Percentiles rank a stretch among this genome's conserved stretches.
Evolutionary conservation across 306 rosid genomes (phyloP).

Genomic region (Macrotyloma uniflorum): DNA sequence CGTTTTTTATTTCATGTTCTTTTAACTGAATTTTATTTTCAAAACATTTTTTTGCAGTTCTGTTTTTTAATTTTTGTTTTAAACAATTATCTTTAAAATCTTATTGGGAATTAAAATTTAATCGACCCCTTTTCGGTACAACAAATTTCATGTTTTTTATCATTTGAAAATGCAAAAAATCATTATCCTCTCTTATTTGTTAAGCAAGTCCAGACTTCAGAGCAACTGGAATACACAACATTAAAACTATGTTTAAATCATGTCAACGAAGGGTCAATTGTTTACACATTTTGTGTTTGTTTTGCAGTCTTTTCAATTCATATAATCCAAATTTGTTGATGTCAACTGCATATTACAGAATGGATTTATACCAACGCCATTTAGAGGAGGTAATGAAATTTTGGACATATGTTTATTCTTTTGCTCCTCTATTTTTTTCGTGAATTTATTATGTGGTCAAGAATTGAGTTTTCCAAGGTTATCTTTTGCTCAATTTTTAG

Average conservation of each 20-base stretch:
- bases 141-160: background rate
- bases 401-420: conserved; percentile 29
- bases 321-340: conserved; percentile 83
- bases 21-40: conserved; percentile 20
- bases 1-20: conserved; percentile 23
- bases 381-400: conserved; percentile 73
- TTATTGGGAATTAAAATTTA: background rate
- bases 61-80: conserved; percentile 18
- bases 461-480: background rate
- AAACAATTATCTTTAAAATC: background rate
- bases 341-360: conserved; percentile 87
- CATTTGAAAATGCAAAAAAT: conserved; percentile 1
- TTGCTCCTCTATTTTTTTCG: background rate
- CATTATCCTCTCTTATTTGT: conserved; percentile 6
- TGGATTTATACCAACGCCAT: conserved; percentile 74
- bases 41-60: conserved; percentile 9
- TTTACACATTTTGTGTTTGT: conserved; percentile 27
- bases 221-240: background rate
- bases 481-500: background rate
- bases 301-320: conserved; percentile 84
- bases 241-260: conserved; percentile 17
- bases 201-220: conserved; percentile 9
- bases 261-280: conserved; percentile 27
- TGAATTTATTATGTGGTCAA: conserved; percentile 1
- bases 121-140: background rate